Evolutionary conservation across 208 protist species (phyloP), one percentile per base, ranked within the genome.

Genomic region (Leishmania arabica): DNA sequence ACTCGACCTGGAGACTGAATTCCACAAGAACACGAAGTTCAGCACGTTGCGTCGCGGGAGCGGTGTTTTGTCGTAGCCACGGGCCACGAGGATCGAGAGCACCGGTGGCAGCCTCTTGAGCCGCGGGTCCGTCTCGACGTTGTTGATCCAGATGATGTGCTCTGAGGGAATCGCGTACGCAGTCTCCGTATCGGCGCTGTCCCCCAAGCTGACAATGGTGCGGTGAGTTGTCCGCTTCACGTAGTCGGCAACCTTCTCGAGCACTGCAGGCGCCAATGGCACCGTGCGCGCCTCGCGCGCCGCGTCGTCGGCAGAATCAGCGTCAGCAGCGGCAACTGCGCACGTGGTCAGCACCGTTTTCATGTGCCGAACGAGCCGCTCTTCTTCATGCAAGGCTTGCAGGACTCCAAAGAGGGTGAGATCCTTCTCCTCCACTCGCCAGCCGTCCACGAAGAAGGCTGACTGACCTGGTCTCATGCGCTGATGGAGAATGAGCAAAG

Each of bases 341-440:
- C 34, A 76, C 13, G 84, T 81, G 2, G 73, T 79, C 47, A 81
- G 34, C 21, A 45, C 72, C 27, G 64, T n/a, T 40, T 66, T 65
- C 11, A 82, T n/a, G 17, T 40, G 45, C 15, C 80, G 65, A 3
- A 83, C 40, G 24, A 91, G 45, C 19, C 64, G 54, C 54, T 92
- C 89, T 31, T 93, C 89, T 9, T 72, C 73, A 21, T 82, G 69
- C 21, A 96, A 34, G 15, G 84, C 88, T 53, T 90, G 58, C 24
- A 97, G 66, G 42, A 95, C 78, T 34, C 82, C 75, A 70, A 91
- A 94, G 4, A 96, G 64, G 68, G 85, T 88, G 21, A 91, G 45
- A 3, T 90, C 77, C 34, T 71, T 65, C 42, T 77, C 78, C 34
- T 45, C 37, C 17, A 95, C 72, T 27, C 62, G 64, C 75, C 85